phyloP scores from a whole-genome alignment of 352 stramenopile genomes.

The Phytophthora megakarya region DNA sequence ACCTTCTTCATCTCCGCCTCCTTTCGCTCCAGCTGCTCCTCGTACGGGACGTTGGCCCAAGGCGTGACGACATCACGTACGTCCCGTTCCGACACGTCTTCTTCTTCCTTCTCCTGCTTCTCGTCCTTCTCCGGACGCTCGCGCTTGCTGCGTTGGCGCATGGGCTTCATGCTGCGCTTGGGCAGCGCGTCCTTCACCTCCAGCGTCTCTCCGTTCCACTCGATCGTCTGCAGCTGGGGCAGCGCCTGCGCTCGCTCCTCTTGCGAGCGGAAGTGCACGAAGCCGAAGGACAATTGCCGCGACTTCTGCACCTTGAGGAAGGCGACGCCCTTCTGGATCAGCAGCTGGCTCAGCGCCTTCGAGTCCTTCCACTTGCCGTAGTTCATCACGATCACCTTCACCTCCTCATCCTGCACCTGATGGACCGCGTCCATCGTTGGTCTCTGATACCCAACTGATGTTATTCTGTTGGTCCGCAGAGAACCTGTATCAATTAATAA shows the following conservation, averaged over 20 bases:
- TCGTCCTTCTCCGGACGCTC: conserved; percentile 6
- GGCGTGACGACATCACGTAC: conserved; percentile 83
- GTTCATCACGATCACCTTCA: conserved; percentile 89
- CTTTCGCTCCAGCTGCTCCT: conserved; percentile 85
- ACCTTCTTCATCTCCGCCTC: conserved; percentile 91
- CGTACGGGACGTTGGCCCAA: conserved; percentile 78
- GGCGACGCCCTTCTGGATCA: conserved; percentile 48
- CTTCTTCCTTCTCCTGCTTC: conserved; percentile 14
- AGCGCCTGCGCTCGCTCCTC: conserved; percentile 64
- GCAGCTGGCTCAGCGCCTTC: conserved; percentile 60
- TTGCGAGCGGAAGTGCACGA: conserved; percentile 68
- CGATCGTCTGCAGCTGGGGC: conserved; percentile 50
- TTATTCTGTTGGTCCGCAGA: background rate
- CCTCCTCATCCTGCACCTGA: conserved; percentile 49
- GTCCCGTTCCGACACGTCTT: conserved; percentile 41
- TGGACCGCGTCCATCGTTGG: too few species aligned
- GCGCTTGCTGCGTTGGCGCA: conserved; percentile 22
- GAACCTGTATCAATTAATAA: background rate
- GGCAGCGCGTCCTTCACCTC: conserved; percentile 81
- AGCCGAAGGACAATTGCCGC: conserved; percentile 79
- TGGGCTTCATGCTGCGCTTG: conserved; percentile 56
- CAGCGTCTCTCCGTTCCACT: conserved; percentile 72
- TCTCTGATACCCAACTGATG: too few species aligned
- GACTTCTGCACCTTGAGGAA: conserved; percentile 84
- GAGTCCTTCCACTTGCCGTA: conserved; percentile 88